Conservation (phyloP, 2,329 filamentous ascomycete species). For the Fusarium goolgardi region DNA sequence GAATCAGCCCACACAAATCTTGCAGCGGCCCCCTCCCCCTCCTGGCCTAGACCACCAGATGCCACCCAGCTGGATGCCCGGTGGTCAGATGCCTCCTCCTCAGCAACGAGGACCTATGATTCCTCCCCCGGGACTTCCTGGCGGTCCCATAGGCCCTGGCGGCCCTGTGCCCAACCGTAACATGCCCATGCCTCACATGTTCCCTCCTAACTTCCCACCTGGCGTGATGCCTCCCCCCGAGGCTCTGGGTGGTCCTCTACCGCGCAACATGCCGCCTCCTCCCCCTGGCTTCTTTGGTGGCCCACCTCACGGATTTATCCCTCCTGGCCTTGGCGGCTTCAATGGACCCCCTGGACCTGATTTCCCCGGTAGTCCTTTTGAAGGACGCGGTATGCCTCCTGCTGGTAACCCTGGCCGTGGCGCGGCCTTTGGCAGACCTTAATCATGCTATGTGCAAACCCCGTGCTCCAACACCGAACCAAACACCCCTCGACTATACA, state of each 20-base stretch:
- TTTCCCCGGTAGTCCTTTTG: constrained; percentile 63
- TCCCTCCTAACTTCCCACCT: constrained; percentile 70
- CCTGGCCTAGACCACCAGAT: constrained; percentile 71
- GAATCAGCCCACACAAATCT: constrained; percentile 70
- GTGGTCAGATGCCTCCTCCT: constrained; percentile 58
- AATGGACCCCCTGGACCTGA: constrained; percentile 62
- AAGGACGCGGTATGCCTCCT: constrained; percentile 66
- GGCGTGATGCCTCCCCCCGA: constrained; percentile 61
- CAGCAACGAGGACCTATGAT: constrained; percentile 64
- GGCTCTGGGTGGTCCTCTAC: constrained; percentile 61
- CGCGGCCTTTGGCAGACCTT: constrained; percentile 51
- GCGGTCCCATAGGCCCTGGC: constrained; percentile 42
- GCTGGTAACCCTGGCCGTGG: constrained; percentile 55
- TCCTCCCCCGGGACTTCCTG: constrained; percentile 67
- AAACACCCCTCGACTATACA: constrained; percentile 6
- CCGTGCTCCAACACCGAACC: constrained; percentile 7
- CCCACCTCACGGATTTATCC: constrained; percentile 64
- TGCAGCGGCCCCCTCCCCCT: constrained; percentile 71
- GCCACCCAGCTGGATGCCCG: constrained; percentile 66
- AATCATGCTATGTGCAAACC: not conserved
- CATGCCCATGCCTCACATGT: constrained; percentile 68
- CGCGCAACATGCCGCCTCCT: constrained; percentile 65
- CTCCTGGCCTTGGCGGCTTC: constrained; percentile 67
- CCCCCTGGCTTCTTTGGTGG: constrained; percentile 69
- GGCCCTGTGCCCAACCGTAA: constrained; percentile 49